Conservation (phyloP, 169 alveolate species). For the Cryptosporidium ryanae region DNA sequence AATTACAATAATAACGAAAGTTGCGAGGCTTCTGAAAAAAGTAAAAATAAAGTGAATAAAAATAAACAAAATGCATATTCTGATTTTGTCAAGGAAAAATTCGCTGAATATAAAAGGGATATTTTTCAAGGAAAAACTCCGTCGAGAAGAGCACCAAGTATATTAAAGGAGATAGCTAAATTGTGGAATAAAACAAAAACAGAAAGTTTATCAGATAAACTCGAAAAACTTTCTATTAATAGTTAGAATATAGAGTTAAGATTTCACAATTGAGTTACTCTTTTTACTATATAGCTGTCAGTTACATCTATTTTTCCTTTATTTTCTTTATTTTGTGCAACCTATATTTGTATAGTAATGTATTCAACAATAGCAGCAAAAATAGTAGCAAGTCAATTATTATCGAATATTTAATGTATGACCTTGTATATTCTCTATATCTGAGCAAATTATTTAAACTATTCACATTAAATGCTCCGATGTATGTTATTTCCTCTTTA, state of each 20-base stretch:
- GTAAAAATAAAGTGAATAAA: not conserved
- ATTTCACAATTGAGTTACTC: not conserved
- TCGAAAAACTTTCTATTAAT: constrained; percentile 52
- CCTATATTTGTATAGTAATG: constrained; percentile 30
- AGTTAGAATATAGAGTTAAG: constrained; percentile 12
- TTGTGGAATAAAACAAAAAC: constrained; percentile 43
- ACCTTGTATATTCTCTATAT: not conserved
- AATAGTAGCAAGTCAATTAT: constrained; percentile 30
- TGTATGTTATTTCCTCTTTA: not conserved
- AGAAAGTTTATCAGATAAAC: not conserved
- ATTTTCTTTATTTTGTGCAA: constrained; percentile 24
- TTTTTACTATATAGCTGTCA: no score
- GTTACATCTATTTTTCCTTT: not conserved
- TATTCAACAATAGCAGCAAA: constrained; percentile 3
- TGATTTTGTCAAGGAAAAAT: constrained; percentile 56
- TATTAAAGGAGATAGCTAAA: constrained; percentile 60
- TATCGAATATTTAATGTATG: constrained; percentile 13
- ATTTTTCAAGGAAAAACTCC: constrained; percentile 38
- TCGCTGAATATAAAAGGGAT: constrained; percentile 26
- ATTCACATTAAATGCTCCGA: constrained; percentile 57
- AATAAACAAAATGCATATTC: constrained; percentile 22
- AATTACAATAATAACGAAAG: not conserved
- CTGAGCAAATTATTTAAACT: not conserved
- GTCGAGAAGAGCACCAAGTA: constrained; percentile 70
- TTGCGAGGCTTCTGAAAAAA: not conserved